Percentiles rank a stretch among this genome's conserved stretches.
phyloP scores from a whole-genome alignment of 371 early-diverging fungal species.

The Mucor velutinosus region DNA sequence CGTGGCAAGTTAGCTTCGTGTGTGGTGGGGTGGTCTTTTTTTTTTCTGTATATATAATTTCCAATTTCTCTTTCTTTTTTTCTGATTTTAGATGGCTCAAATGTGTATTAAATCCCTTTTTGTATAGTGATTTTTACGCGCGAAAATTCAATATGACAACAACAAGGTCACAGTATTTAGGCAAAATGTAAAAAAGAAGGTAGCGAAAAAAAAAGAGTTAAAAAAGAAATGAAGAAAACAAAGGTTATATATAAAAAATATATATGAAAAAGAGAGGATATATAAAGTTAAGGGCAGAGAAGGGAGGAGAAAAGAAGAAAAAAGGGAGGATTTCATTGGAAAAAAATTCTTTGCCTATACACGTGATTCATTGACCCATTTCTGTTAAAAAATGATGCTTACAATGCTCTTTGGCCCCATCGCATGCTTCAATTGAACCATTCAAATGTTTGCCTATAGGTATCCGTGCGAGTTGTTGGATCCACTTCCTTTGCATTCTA shows the following conservation, averaged over 20 bases:
- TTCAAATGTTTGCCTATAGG: background rate
- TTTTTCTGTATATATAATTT: background rate
- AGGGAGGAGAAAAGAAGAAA: conserved; percentile 1
- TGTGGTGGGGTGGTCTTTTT: background rate
- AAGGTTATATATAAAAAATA: background rate
- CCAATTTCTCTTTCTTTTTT: background rate
- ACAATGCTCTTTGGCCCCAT: background rate
- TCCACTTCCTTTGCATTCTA: background rate
- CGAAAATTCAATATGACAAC: conserved; percentile 8
- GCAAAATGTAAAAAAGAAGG: background rate
- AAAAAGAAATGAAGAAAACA: conserved; percentile 14
- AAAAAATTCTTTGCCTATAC: conserved; percentile 9
- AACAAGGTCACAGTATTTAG: conserved; percentile 4
- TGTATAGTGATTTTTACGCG: background rate
- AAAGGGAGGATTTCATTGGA: background rate
- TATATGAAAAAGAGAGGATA: background rate
- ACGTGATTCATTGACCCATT: background rate
- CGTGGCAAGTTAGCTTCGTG: no score
- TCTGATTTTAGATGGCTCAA: background rate
- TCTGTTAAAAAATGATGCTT: background rate
- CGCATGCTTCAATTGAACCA: background rate
- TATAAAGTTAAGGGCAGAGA: background rate
- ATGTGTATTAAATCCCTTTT: background rate
- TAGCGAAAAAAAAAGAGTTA: conserved; percentile 12
- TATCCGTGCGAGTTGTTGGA: background rate